These are phyloP conservation scores for Striga hermonthica DNA, from an alignment of 305 asterid genomes.

Conservation along the genomic window DNA sequence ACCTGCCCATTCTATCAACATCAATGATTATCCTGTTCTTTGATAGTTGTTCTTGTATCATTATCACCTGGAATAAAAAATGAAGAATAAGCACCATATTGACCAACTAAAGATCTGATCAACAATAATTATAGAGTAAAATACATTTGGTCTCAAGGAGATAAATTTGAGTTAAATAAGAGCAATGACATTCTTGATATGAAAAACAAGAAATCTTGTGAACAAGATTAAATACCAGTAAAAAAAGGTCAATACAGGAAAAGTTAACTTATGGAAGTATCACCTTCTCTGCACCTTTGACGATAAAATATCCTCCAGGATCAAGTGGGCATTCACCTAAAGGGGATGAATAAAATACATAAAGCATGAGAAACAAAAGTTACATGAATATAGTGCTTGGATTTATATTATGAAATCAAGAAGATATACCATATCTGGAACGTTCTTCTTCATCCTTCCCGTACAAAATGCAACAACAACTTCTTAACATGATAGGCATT, in stretches of 20 bases:
- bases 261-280: constrained; percentile 18
- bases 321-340: constrained; percentile 98
- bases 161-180: too few relatives aligned
- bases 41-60: constrained; percentile 96
- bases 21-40: constrained; percentile 94
- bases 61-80: constrained; percentile 61
- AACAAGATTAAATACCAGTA: too few relatives aligned
- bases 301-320: constrained; percentile 91
- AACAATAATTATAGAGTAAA: not conserved
- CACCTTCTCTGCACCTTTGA: constrained; percentile 95
- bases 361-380: constrained; percentile 5
- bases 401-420: constrained; percentile 25
- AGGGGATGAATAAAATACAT: constrained; percentile 25
- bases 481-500: constrained; percentile 95
- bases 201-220: too few relatives aligned
- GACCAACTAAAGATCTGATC: constrained; percentile 10
- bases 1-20: constrained; percentile 84
- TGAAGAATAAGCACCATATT: constrained; percentile 30
- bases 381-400: constrained; percentile 14
- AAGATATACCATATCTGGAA: constrained; percentile 60
- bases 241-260: too few relatives aligned
- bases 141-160: not conserved
- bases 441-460: constrained; percentile 91
- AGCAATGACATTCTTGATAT: too few relatives aligned
- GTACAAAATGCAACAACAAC: constrained; percentile 61